Base-by-base conservation (phyloP, 1,284 basidiomycete species). In the Pholiota adiposa region DNA sequence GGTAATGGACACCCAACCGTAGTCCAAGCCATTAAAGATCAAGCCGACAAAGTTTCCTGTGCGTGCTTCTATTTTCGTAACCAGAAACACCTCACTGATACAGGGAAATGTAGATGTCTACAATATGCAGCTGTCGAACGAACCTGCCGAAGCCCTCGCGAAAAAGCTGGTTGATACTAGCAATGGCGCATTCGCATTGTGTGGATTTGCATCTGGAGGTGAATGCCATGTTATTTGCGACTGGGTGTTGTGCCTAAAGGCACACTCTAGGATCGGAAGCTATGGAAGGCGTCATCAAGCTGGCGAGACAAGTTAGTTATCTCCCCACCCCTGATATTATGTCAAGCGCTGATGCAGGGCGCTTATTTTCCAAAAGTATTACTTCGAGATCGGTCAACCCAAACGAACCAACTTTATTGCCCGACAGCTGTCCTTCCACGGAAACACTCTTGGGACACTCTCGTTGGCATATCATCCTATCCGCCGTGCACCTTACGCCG, bases 351-450 rank as follows among this genome's bases (percentile, higher is more conserved):
- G 16, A 25, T 18, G 43, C 51, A 25, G 66, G 54, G 64, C 36
- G 65, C 57, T 53, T 48, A 52, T 8, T 36, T 48, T 49, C 27
- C 25, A 9, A 38, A 60, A 91, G 86, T 93, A 90, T 68, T 90
- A 79, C 65, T 78, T 83, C 43, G 90, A 94, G 70, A 85, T 77
- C 0, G 84, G 84, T 1, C 87, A 95, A 72, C 78, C 83, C 0
- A 75, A 88, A 65, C 83, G 93, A 51, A 84, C 69, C 53, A 89
- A 94, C 66, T 93, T 90, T 70, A 94, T 96, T 66, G 89, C 83
- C n/a, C 83, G 93, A 16, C 72, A 88, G 52, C 76, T 93, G 21
- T 92, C 90, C 2, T 96, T 87, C 75, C 94, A 96, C 70, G 94
- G 94, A 1, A 95, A 94, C 72, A 92, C 91, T 2, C 68, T 94